These are phyloP conservation scores for Eucalyptus shirleyi DNA, from an alignment of 345 rosid genomes.

Conservation along the genomic window DNA sequence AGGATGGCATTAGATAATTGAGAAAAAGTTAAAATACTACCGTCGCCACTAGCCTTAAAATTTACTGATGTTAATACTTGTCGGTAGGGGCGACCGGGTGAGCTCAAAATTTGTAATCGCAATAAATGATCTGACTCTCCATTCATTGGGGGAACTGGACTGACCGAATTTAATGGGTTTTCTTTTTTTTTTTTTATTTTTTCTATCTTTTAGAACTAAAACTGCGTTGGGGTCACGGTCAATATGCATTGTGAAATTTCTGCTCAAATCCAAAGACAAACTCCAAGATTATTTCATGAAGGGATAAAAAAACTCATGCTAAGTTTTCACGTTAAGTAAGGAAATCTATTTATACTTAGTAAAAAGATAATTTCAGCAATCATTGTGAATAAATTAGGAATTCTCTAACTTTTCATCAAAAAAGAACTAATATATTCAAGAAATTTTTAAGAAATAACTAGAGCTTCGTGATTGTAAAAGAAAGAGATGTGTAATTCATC, in stretches of 20 bases:
- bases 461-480: no score
- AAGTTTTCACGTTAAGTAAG: neutral
- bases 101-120: neutral
- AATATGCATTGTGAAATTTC: neutral
- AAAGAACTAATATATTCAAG: no score
- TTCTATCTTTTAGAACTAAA: neutral
- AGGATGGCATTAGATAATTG: neutral
- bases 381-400: no score
- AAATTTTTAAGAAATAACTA: no score
- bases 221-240: neutral
- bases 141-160: neutral
- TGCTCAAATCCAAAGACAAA: neutral
- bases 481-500: no score
- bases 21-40: neutral
- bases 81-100: neutral
- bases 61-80: neutral
- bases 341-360: neutral
- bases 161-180: neutral
- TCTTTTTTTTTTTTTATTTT: neutral
- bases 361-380: no score
- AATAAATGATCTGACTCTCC: neutral
- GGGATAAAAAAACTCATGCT: neutral
- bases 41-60: neutral
- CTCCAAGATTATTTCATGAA: neutral
- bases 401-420: no score